Base-by-base conservation (phyloP, 768 basidiomycete species). In the Mycena filopes region DNA sequence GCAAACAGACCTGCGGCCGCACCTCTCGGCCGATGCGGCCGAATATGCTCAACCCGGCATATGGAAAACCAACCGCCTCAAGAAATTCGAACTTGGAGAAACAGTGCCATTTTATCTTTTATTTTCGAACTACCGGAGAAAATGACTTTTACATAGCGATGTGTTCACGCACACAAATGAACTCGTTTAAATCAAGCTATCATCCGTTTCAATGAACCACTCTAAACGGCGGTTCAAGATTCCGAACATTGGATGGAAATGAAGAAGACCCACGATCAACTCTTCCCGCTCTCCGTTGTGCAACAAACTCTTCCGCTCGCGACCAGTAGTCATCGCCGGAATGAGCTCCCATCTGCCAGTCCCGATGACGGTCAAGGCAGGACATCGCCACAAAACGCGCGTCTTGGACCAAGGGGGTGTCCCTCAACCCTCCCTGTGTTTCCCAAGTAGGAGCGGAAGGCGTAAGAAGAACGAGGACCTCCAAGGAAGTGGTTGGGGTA, bases 281-380 rank as follows among this genome's bases (percentile, higher is more conserved):
- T 7, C n/a, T 20, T n/a, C 49, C 49, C 2, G 13, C 10, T 50
- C 31, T 5, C 9, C 49, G 33, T 4, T 15, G 20, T 9, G 50
- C 50, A 33, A 23, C 33, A 8, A 38, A 51, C 11, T 51, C 33
- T 51, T 51, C 50, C 21, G 50, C 50, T 13, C 50, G 50, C n/a
- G 4, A 6, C 50, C 50, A 51, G 23, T 38, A 13, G 36, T 51
- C 50, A 23, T 25, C 12, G 50, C 50, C 50, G 5, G 31, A 7
- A 15, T 36, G 50, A 2, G 15, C 50, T 33, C 36, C 50, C 50
- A 20, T 51, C 25, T 51, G 50, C 50, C 50, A 38, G 20, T 38
- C 50, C 36, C 4, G 6, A 15, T 51, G 50, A 16, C 4, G 4
- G 20, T 21, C 15, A 13, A 3, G 9, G 25, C 33, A 25, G 12